phyloP scores from a whole-genome alignment of 306 rosid species.

The Glycine latifolia region DNA sequence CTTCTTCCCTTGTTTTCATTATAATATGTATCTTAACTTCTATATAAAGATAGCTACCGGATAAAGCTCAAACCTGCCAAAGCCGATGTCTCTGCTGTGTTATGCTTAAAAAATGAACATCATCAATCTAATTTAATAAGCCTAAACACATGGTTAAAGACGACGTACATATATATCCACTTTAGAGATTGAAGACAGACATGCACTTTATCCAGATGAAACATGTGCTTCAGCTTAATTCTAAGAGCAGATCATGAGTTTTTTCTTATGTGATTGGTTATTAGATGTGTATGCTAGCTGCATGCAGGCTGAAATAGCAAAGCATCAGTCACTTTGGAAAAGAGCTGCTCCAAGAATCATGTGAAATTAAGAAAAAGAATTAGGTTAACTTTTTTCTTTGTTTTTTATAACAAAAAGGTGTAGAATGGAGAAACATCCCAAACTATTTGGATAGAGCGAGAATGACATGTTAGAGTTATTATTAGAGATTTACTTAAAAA shows the following conservation, averaged over 20 bases:
- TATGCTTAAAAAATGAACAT: constrained; percentile 4
- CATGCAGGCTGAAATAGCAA: constrained; percentile 12
- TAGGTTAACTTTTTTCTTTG: background rate
- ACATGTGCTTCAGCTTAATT: constrained; percentile 20
- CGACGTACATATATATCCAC: background rate
- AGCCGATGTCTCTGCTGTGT: constrained; percentile 1
- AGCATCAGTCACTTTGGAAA: background rate
- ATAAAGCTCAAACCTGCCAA: constrained; percentile 39
- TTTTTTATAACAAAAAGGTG: too few relatives aligned
- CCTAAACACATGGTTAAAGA: constrained; percentile 22
- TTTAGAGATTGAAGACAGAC: constrained; percentile 25
- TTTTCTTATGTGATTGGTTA: background rate
- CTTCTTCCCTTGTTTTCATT: background rate
- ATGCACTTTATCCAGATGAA: background rate
- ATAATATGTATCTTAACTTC: constrained; percentile 3
- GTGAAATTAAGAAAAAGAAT: background rate
- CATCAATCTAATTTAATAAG: background rate
- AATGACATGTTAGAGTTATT: too few relatives aligned
- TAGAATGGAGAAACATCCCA: too few relatives aligned
- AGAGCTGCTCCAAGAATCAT: constrained; percentile 6
- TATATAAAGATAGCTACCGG: background rate
- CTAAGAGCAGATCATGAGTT: background rate
- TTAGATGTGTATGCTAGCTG: background rate
- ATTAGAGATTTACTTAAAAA: too few relatives aligned
- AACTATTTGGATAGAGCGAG: too few relatives aligned